These are phyloP conservation scores for Colletotrichum spaethianum DNA, from an alignment of 2,329 filamentous ascomycete species.

Conservation along the genomic window DNA sequence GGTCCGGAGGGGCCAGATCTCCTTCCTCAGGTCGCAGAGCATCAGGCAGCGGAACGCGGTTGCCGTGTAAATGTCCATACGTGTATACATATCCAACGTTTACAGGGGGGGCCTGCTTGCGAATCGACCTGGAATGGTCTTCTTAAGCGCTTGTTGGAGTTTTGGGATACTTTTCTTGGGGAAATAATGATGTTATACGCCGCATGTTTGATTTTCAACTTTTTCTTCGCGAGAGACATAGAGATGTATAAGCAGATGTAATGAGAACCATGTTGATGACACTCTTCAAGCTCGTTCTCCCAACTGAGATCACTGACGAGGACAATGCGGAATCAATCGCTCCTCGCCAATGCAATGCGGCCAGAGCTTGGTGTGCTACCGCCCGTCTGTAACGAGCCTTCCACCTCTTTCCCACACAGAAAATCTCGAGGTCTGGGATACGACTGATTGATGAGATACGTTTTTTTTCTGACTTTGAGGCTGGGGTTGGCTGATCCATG, in stretches of 20 bases:
- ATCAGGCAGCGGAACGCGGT: conserved; percentile 32
- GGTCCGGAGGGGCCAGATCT: conserved; percentile 33
- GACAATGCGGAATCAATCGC: neutral
- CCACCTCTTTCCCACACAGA: neutral
- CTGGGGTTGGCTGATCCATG: neutral
- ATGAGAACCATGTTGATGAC: neutral
- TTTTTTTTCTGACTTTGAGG: neutral
- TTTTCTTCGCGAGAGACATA: neutral
- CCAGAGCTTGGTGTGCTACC: neutral
- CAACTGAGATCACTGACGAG: no score
- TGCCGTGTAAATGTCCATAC: conserved; percentile 21
- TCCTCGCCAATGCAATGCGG: neutral
- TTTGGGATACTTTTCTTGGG: neutral
- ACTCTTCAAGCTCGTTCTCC: no score
- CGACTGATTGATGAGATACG: no score
- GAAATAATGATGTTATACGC: no score
- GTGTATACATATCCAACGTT: neutral
- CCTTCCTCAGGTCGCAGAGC: conserved; percentile 34
- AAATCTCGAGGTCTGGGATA: neutral
- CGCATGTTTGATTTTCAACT: neutral
- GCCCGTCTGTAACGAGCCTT: neutral
- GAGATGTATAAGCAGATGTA: neutral
- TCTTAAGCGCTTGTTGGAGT: neutral
- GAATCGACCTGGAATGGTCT: neutral
- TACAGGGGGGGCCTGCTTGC: neutral